These are phyloP conservation scores for Geoglossum glabrum DNA, from an alignment of 495 filamentous ascomycete species.

Conservation along the genomic window DNA sequence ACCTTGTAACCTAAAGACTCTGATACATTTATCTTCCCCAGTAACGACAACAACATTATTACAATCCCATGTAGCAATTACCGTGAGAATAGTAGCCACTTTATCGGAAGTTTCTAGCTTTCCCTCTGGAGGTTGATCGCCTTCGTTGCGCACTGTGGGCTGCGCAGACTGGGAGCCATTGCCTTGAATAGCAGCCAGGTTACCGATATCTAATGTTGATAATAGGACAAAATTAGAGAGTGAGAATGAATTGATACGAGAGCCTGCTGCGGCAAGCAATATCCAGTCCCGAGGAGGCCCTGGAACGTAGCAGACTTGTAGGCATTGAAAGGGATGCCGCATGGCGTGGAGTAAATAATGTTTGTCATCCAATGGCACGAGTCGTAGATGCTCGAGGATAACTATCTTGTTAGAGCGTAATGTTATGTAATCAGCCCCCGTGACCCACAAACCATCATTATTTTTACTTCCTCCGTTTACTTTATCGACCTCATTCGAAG, in stretches of 20 bases:
- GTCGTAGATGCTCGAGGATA: too few relatives aligned
- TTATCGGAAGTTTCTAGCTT: conserved; percentile 2
- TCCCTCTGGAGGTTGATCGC: conserved; percentile 7
- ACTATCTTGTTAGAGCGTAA: neutral
- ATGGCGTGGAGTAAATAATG: conserved; percentile 11
- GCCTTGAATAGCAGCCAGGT: neutral
- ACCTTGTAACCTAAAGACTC: conserved; percentile 49
- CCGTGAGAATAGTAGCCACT: conserved; percentile 30
- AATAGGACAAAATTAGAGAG: conserved; percentile 23
- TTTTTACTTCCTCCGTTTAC: neutral
- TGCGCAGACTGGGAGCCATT: conserved; percentile 10
- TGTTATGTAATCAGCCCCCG: neutral
- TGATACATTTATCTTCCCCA: conserved; percentile 72
- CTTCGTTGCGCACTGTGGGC: conserved; percentile 7
- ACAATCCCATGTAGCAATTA: conserved; percentile 37
- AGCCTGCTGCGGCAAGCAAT: conserved; percentile 35
- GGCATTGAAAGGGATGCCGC: conserved; percentile 32
- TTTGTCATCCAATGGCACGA: neutral
- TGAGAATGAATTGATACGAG: conserved; percentile 31
- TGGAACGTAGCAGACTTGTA: conserved; percentile 24
- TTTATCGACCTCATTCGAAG: neutral
- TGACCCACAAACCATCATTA: neutral
- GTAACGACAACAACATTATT: conserved; percentile 58
- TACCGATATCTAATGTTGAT: conserved; percentile 16
- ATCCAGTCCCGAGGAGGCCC: conserved; percentile 17